Base-by-base conservation (phyloP, 2,329 filamentous ascomycete genomes). In the Diaporthe amygdali region DNA sequence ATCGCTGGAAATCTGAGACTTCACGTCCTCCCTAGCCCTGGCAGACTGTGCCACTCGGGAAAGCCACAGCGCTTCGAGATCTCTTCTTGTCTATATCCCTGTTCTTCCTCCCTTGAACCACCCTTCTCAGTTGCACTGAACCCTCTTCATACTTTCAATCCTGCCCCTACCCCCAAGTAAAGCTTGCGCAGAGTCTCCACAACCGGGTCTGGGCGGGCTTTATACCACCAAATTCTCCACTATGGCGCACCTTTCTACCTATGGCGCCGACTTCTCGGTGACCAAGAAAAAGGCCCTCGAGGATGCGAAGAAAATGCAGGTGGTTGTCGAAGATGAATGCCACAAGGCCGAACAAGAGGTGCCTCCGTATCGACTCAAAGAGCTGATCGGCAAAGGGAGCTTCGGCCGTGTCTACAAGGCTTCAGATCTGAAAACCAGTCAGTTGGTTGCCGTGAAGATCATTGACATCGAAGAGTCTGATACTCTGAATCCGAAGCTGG, bases 401-500 rank as follows among this genome's bases (percentile, higher is more conserved):
- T 94, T 92, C 78, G 92, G 92, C 2, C 88, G 92, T 44, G 92
- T 94, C 20, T 94, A 93, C 82, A 94, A 93, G 80, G 91, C 86
- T 39, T 84, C 81, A 22, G 81, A 84, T 25, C 71, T 83, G 49
- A 83, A 81, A 55, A 84, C 83, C 3, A 82, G 83, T 49, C 80
- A 87, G 74, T 82, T 93, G 27, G 92, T 94, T 30, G 92, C 93
- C 22, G 88, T 95, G 78, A 95, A 96, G 82, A 95, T 95, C 76
- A 94, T 95, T 77, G 92, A 95, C 78, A 93, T 96, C 56, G 94
- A 96, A 77, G 92, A 93, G 77, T 89, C 90, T 74, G 94, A 96
- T 79, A 90, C 86, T 0, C 82, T 90, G 56, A 89, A 93, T 76
- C 90, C 90, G 1, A 90, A 90, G 73, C 82, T 90, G 44, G 88